Conservation (phyloP, 495 filamentous ascomycete species). For the Echria macrotheca region DNA sequence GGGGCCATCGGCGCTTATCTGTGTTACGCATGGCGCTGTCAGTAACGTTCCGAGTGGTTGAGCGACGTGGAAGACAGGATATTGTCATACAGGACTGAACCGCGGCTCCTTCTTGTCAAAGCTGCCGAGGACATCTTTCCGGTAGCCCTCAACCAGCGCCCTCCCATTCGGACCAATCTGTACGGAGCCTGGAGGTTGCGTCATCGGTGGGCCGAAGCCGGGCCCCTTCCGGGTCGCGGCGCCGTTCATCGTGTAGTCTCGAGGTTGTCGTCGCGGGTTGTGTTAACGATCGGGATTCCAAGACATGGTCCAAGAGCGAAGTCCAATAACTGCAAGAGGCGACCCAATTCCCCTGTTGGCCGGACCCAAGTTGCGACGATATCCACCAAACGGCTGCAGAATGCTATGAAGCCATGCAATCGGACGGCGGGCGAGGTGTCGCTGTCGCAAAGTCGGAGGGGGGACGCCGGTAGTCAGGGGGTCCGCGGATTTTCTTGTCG, state of each 20-base stretch:
- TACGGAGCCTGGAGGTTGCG: conserved; percentile 7
- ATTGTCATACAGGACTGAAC: conserved; percentile 43
- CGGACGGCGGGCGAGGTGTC: neutral
- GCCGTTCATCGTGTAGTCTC: conserved; percentile 18
- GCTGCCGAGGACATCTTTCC: conserved; percentile 37
- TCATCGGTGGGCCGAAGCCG: conserved; percentile 11
- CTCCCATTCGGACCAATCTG: conserved; percentile 27
- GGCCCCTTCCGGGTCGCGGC: conserved; percentile 13
- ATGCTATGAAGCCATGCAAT: conserved; percentile 13
- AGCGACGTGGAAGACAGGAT: neutral
- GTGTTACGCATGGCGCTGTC: too few species aligned
- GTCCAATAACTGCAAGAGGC: too few species aligned
- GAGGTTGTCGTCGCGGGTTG: neutral
- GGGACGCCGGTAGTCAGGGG: neutral
- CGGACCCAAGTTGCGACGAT: too few species aligned
- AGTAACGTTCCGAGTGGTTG: too few species aligned
- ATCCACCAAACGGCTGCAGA: too few species aligned
- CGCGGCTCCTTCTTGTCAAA: conserved; percentile 40
- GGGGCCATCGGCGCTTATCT: conserved; percentile 9
- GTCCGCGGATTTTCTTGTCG: neutral
- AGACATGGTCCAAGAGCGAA: conserved; percentile 21
- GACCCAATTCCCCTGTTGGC: too few species aligned
- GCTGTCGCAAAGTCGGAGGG: neutral
- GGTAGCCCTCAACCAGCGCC: conserved; percentile 43
- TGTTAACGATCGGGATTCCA: conserved; percentile 14